phyloP scores from a whole-genome alignment of 257 asterid species.

The Thymus mandschuricus region DNA sequence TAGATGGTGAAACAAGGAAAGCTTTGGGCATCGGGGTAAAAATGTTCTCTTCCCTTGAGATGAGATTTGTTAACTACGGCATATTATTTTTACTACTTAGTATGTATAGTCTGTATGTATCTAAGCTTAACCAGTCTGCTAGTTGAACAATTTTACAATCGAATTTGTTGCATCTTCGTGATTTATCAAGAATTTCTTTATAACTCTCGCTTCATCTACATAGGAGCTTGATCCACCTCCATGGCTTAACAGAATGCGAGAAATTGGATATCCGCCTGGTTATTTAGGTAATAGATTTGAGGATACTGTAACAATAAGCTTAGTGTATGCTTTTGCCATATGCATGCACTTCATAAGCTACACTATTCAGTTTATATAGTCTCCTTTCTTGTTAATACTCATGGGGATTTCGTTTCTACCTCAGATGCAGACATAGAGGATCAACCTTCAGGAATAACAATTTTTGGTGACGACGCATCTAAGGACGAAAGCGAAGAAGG shows the following conservation, averaged over 20 bases:
- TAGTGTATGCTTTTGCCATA: not conserved
- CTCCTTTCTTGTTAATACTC: slow-evolving; percentile 11
- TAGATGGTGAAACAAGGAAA: slow-evolving; percentile 79
- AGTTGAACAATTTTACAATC: not conserved
- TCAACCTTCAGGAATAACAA: slow-evolving; percentile 92
- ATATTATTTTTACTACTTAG: not conserved
- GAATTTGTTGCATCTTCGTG: not conserved
- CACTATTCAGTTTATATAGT: not conserved
- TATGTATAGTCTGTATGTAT: not conserved
- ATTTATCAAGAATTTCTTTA: slow-evolving; percentile 3
- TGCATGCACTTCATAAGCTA: not conserved
- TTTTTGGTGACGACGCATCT: slow-evolving; percentile 67
- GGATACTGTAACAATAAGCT: slow-evolving; percentile 17
- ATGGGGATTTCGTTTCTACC: slow-evolving; percentile 15
- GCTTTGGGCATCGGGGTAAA: slow-evolving; percentile 90
- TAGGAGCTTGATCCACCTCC: slow-evolving; percentile 99
- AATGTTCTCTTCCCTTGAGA: slow-evolving; percentile 31
- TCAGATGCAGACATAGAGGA: slow-evolving; percentile 62
- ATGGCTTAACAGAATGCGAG: slow-evolving; percentile 97
- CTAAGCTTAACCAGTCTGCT: not conserved
- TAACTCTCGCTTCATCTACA: slow-evolving; percentile 31
- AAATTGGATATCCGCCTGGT: slow-evolving; percentile 96
- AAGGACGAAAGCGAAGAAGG: slow-evolving; percentile 71
- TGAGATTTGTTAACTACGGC: slow-evolving; percentile 1
- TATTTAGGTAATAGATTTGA: slow-evolving; percentile 67